Percentiles rank a stretch among this genome's conserved stretches.
Evolutionary conservation across 148 eudicot species (phyloP).

Genomic region (Spergularia bocconei): DNA sequence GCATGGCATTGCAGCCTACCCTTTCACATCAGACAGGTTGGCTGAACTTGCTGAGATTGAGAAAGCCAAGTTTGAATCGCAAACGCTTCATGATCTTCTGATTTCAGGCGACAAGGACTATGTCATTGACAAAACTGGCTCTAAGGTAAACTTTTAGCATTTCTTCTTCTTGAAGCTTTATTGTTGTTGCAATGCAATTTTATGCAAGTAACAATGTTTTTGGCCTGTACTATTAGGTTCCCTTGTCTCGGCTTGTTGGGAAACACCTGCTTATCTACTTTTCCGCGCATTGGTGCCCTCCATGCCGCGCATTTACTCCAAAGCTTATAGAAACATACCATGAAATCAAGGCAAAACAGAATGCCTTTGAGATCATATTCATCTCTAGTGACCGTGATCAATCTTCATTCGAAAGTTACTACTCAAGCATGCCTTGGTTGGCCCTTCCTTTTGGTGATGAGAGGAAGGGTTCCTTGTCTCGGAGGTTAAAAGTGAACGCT

Average conservation of each 20-base stretch:
- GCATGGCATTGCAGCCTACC: slow-evolving; percentile 42
- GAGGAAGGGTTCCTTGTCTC: slow-evolving; percentile 35
- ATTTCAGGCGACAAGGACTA: slow-evolving; percentile 33
- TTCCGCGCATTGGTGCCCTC: slow-evolving; percentile 68
- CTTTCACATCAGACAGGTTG: slow-evolving; percentile 39
- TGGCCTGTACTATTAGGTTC: slow-evolving; percentile 35
- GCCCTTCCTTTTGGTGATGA: slow-evolving; percentile 58
- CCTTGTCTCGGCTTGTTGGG: slow-evolving; percentile 50
- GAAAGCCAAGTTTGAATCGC: slow-evolving; percentile 36
- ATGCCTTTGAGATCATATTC: slow-evolving; percentile 49
- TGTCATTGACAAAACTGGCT: slow-evolving; percentile 36
- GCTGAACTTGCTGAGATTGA: slow-evolving; percentile 46
- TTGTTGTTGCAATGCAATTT: neutral
- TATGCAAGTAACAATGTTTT: neutral
- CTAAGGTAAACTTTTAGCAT: slow-evolving; percentile 26
- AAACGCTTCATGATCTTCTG: slow-evolving; percentile 39
- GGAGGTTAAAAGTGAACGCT: slow-evolving; percentile 42
- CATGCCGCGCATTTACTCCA: slow-evolving; percentile 56
- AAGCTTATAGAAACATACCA: slow-evolving; percentile 47
- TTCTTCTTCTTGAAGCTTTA: too few relatives aligned
- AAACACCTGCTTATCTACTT: slow-evolving; percentile 51
- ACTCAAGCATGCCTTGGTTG: slow-evolving; percentile 53
- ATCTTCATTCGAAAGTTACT: slow-evolving; percentile 39
- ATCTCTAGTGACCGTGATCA: slow-evolving; percentile 51
- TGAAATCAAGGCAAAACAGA: slow-evolving; percentile 53